Percentiles rank a stretch among this genome's conserved stretches.
These are phyloP conservation scores for Venturia asperata DNA, from an alignment of 2,329 filamentous ascomycete species.

Conservation along the genomic window DNA sequence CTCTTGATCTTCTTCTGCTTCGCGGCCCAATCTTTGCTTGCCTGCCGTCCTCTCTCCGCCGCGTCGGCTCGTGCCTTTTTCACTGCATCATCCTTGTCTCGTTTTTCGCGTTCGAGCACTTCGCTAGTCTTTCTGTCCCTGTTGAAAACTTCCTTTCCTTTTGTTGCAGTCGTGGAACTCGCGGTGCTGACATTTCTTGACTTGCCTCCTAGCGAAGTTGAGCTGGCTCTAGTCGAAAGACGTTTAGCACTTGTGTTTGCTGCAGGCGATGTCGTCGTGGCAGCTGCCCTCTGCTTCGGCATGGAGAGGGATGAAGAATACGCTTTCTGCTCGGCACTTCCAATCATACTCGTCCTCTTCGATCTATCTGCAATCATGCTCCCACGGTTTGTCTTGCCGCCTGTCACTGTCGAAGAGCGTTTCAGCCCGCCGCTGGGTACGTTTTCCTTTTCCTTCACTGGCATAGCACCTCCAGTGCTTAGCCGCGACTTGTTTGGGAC, in stretches of 20 bases:
- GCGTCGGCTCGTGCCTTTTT: slow-evolving; percentile 41
- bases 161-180: slow-evolving; percentile 26
- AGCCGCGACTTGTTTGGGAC: slow-evolving; percentile 40
- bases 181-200: slow-evolving; percentile 5
- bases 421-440: slow-evolving; percentile 6
- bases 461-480: slow-evolving; percentile 25
- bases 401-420: slow-evolving; percentile 17
- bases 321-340: background rate
- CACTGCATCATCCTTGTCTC: slow-evolving; percentile 43
- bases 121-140: slow-evolving; percentile 38
- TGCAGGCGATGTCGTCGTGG: background rate
- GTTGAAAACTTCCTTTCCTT: slow-evolving; percentile 42
- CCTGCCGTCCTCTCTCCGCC: slow-evolving; percentile 38
- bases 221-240: slow-evolving; percentile 1
- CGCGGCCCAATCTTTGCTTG: slow-evolving; percentile 44
- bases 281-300: background rate
- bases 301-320: slow-evolving; percentile 9
- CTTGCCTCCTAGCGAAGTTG: background rate
- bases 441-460: slow-evolving; percentile 13
- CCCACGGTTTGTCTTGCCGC: background rate
- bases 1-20: slow-evolving; percentile 33
- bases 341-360: background rate
- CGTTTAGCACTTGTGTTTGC: slow-evolving; percentile 9
- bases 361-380: background rate
- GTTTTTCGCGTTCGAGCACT: slow-evolving; percentile 34